Percentiles rank a stretch among this genome's conserved stretches.
phyloP scores from a whole-genome alignment of 2,329 filamentous ascomycete species.

The Capronia americana region DNA sequence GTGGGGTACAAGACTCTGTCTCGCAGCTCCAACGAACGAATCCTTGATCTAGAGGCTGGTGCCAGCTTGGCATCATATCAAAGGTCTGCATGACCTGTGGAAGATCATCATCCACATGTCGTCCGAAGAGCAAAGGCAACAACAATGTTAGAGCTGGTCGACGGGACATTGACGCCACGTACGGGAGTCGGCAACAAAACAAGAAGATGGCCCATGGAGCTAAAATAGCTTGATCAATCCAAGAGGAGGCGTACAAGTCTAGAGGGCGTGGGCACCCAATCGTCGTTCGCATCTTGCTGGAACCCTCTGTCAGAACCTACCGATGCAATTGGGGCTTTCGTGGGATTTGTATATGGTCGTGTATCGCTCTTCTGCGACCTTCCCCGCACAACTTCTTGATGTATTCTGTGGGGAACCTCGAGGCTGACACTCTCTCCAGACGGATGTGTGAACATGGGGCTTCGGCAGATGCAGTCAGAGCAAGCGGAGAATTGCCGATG shows the following conservation, averaged over 20 bases:
- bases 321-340: background rate
- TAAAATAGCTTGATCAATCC: slow-evolving; percentile 2
- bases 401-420: slow-evolving; percentile 23
- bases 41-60: background rate
- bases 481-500: slow-evolving; percentile 24
- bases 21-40: background rate
- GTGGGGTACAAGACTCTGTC: too few species aligned
- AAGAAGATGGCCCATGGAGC: background rate
- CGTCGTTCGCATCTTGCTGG: background rate
- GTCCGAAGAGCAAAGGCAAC: background rate
- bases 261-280: background rate
- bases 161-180: background rate
- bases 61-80: background rate
- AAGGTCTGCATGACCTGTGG: background rate
- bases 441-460: slow-evolving; percentile 24
- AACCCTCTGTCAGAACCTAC: background rate
- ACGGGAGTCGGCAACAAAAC: background rate
- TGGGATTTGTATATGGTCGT: background rate
- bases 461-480: slow-evolving; percentile 30
- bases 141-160: background rate
- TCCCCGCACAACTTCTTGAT: slow-evolving; percentile 21
- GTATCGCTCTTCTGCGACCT: background rate
- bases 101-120: background rate
- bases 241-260: background rate
- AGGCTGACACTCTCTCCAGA: slow-evolving; percentile 24